Evolutionary conservation across 306 rosid genomes (phyloP).

Genomic region (Rubus parviflorus): DNA sequence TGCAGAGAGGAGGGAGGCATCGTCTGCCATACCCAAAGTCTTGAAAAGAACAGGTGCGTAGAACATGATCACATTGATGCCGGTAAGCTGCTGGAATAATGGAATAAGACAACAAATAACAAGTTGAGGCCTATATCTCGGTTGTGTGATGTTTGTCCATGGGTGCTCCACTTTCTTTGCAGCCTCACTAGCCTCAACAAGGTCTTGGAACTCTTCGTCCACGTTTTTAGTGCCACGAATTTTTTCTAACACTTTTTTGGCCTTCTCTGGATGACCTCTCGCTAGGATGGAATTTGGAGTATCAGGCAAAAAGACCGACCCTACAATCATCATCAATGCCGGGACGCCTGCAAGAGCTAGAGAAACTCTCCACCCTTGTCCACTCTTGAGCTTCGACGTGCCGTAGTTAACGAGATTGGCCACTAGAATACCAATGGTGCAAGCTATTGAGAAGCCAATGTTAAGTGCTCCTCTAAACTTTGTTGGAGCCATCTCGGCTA

Average conservation of each 20-base stretch:
- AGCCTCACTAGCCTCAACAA: background rate
- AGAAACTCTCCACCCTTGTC: slow-evolving; percentile 6
- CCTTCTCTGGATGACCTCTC: background rate
- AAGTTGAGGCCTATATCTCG: slow-evolving; percentile 5
- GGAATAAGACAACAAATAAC: background rate
- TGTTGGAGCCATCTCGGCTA: background rate
- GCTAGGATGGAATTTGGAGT: background rate
- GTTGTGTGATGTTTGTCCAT: background rate
- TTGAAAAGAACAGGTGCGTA: background rate
- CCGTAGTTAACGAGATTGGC: background rate
- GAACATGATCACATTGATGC: background rate
- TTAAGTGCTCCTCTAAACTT: slow-evolving; percentile 54
- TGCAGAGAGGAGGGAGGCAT: background rate
- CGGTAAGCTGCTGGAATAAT: background rate
- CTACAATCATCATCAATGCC: background rate
- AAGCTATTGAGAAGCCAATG: slow-evolving; percentile 47
- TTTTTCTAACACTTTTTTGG: background rate
- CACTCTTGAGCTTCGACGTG: background rate
- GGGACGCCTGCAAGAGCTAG: background rate
- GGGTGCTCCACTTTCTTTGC: background rate
- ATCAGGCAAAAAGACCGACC: background rate
- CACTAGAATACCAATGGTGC: background rate
- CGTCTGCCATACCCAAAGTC: background rate
- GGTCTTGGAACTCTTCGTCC: background rate
- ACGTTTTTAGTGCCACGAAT: background rate